phyloP scores from a whole-genome alignment of 2,329 filamentous ascomycete genomes.

The Aspergillus unguis region DNA sequence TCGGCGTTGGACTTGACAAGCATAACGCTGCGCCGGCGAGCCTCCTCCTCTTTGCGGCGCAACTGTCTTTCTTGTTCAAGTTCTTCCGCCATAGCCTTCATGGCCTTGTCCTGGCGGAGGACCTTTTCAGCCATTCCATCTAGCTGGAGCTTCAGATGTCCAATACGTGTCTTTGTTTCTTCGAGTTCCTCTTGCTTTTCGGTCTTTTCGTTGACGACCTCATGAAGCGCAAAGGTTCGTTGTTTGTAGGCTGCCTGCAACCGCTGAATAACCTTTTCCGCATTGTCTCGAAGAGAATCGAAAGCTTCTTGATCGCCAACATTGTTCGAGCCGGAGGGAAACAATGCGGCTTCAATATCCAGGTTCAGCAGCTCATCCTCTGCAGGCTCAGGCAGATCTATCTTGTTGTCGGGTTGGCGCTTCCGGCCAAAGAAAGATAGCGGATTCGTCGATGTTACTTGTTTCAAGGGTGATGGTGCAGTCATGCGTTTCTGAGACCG shows the following conservation, averaged over 20 bases:
- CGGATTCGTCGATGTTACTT: constrained; percentile 33
- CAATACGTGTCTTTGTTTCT: constrained; percentile 56
- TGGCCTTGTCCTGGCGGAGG: constrained; percentile 55
- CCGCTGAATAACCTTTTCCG: constrained; percentile 52
- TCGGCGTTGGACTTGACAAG: constrained; percentile 31
- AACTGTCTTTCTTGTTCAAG: constrained; percentile 44
- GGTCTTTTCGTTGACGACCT: constrained; percentile 53
- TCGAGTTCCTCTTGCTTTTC: constrained; percentile 60
- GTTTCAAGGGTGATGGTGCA: constrained; percentile 31
- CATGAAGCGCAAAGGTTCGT: constrained; percentile 49
- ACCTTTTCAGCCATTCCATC: constrained; percentile 58
- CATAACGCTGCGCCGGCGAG: constrained; percentile 34
- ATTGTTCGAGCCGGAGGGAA: constrained; percentile 50
- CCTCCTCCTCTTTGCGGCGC: constrained; percentile 39
- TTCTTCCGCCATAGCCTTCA: constrained; percentile 50
- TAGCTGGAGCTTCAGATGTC: constrained; percentile 59
- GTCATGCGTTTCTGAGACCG: constrained; percentile 30
- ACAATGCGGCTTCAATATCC: constrained; percentile 54
- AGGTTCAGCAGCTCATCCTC: constrained; percentile 54
- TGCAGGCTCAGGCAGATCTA: constrained; percentile 36
- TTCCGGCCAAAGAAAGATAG: constrained; percentile 46
- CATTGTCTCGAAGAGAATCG: constrained; percentile 55
- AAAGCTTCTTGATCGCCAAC: constrained; percentile 53
- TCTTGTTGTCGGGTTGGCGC: constrained; percentile 26
- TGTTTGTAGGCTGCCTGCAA: constrained; percentile 58